Evolutionary conservation across 2,329 filamentous ascomycete genomes (phyloP).

Genomic region (Endothia cerciana): DNA sequence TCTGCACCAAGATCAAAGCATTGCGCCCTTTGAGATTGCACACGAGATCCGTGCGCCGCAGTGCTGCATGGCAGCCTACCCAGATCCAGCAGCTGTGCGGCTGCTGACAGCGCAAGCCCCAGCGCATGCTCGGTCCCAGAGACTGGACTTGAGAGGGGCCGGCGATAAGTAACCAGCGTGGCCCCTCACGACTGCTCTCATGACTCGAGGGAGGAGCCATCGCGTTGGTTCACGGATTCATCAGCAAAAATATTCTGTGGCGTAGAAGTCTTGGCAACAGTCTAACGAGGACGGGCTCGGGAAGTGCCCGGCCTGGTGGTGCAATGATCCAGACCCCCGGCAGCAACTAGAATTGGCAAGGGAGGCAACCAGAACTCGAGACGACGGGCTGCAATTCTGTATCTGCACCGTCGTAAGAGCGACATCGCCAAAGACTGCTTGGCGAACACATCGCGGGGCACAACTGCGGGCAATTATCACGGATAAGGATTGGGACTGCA

Average conservation of each 20-base stretch:
- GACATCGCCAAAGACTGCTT: no score
- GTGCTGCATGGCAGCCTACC: constrained; percentile 15
- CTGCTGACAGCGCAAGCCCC: background rate
- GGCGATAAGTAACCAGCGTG: background rate
- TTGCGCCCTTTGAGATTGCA: background rate
- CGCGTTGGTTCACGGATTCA: background rate
- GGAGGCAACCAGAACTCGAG: no score
- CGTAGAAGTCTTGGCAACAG: constrained; percentile 1
- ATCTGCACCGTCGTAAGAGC: no score
- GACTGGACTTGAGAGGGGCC: background rate
- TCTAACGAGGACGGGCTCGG: background rate
- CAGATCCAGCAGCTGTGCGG: constrained; percentile 17
- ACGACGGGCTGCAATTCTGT: no score
- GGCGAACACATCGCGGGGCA: no score
- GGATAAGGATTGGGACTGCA: no score
- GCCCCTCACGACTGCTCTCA: background rate
- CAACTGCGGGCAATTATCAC: no score
- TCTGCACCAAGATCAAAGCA: background rate
- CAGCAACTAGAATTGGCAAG: background rate
- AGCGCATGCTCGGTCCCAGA: background rate
- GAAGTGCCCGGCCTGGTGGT: background rate
- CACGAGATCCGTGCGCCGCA: constrained; percentile 12
- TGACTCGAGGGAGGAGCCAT: background rate
- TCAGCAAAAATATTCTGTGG: background rate
- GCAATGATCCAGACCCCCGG: background rate